phyloP scores from a whole-genome alignment of 2,329 filamentous ascomycete genomes.

The Tetracladium maxilliforme region DNA sequence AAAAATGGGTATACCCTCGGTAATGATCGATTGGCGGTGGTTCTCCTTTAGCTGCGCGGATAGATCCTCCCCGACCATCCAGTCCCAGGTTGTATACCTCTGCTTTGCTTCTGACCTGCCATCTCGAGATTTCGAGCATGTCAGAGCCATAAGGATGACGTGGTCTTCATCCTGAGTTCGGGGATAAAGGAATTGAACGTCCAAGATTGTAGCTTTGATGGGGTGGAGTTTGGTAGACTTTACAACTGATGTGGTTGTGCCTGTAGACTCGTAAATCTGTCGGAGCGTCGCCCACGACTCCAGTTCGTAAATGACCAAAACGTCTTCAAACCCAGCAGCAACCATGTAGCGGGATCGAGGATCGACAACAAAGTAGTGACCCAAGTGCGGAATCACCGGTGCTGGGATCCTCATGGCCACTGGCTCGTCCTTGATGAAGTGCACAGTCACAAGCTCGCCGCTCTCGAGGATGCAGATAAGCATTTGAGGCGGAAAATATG shows the following conservation, averaged over 20 bases:
- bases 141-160: slow-evolving; percentile 66
- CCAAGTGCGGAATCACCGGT: no score
- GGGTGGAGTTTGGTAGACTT: no score
- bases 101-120: slow-evolving; percentile 10
- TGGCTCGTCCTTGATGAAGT: slow-evolving; percentile 41
- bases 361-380: slow-evolving; percentile 60
- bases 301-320: slow-evolving; percentile 59
- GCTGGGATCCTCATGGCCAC: no score
- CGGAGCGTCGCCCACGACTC: slow-evolving; percentile 37
- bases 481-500: no score
- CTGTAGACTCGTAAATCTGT: no score
- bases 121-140: no score
- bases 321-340: slow-evolving; percentile 53
- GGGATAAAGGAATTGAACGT: slow-evolving; percentile 75
- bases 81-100: slow-evolving; percentile 7
- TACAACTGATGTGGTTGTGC: no score
- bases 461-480: no score
- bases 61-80: slow-evolving; percentile 4
- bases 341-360: slow-evolving; percentile 56
- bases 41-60: slow-evolving; percentile 3
- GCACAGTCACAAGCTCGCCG: slow-evolving; percentile 64
- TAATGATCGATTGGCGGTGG: no score
- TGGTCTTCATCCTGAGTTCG: slow-evolving; percentile 48
- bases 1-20: no score
- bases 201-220: no score